A percentile compares a stretch with the other conserved stretches of the same genome.
Conservation (phyloP, 1,139 yeast genomes). For the Hyphopichia fennica region DNA sequence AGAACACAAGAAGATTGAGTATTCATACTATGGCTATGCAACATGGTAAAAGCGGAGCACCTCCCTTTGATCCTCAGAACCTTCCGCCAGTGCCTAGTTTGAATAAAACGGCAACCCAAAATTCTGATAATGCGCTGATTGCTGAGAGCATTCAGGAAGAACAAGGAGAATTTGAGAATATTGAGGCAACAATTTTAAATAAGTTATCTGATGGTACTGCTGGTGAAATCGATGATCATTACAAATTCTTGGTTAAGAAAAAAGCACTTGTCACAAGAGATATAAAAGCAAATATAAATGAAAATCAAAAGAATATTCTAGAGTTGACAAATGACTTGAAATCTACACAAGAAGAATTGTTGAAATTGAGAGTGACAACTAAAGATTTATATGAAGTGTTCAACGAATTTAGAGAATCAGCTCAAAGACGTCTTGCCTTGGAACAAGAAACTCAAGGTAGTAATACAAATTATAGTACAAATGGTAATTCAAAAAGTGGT, state of each 20-base stretch:
- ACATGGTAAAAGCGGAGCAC: conserved; percentile 26
- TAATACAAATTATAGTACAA: conserved; percentile 1
- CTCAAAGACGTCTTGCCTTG: conserved; percentile 55
- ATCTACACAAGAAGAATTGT: conserved; percentile 63
- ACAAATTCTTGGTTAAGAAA: conserved; percentile 54
- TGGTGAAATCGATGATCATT: conserved; percentile 70
- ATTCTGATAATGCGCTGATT: conserved; percentile 6
- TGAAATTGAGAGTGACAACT: conserved; percentile 59
- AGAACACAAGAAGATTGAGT: conserved; percentile 39
- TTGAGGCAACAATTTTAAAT: conserved; percentile 45
- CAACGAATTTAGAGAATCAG: conserved; percentile 67
- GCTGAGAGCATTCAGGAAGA: conserved; percentile 4
- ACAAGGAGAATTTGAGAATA: conserved; percentile 11
- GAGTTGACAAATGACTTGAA: conserved; percentile 66
- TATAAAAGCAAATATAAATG: conserved; percentile 63
- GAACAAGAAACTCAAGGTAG: conserved; percentile 26
- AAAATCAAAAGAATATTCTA: conserved; percentile 71
- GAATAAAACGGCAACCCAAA: conserved; percentile 13
- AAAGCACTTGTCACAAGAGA: conserved; percentile 59
- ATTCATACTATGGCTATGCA: conserved; percentile 46
- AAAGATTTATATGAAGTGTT: conserved; percentile 63
- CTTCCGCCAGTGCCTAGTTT: conserved; percentile 44
- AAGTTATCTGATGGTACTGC: conserved; percentile 69
- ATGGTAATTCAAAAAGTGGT: conserved; percentile 3
- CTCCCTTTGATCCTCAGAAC: conserved; percentile 23